Conservation (phyloP, 129 eudicot genomes). For the Rutidosis leptorrhynchoides region DNA sequence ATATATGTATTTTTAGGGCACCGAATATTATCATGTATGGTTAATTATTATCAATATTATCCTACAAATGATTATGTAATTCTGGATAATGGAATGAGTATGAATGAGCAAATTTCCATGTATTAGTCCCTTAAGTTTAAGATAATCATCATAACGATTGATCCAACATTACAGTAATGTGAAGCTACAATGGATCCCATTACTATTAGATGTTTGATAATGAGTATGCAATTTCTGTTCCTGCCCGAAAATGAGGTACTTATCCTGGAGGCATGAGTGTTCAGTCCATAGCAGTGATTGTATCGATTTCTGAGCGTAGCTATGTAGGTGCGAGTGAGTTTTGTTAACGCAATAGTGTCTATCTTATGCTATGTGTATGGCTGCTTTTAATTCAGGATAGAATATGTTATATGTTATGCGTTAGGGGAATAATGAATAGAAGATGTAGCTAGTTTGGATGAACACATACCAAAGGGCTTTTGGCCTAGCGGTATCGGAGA, state of each 20-base stretch:
- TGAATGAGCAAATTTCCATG: background rate
- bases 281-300: background rate
- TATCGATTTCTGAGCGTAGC: background rate
- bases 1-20: slow-evolving; percentile 29
- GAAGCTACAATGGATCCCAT: background rate
- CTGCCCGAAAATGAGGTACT: background rate
- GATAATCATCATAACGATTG: background rate
- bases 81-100: background rate
- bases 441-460: background rate
- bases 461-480: too few relatives aligned
- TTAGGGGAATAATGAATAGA: background rate
- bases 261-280: background rate
- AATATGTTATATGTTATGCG: background rate
- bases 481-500: too few relatives aligned
- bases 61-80: background rate
- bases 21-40: background rate
- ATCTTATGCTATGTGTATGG: background rate
- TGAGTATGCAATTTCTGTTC: background rate
- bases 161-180: too few relatives aligned
- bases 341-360: background rate
- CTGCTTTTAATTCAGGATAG: background rate
- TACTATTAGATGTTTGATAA: background rate
- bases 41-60: background rate
- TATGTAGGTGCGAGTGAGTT: background rate
- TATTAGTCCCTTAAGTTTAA: background rate